Percentiles rank a stretch among this genome's conserved stretches.
phyloP scores from a whole-genome alignment of 306 rosid species.

The Casuarina glauca region DNA sequence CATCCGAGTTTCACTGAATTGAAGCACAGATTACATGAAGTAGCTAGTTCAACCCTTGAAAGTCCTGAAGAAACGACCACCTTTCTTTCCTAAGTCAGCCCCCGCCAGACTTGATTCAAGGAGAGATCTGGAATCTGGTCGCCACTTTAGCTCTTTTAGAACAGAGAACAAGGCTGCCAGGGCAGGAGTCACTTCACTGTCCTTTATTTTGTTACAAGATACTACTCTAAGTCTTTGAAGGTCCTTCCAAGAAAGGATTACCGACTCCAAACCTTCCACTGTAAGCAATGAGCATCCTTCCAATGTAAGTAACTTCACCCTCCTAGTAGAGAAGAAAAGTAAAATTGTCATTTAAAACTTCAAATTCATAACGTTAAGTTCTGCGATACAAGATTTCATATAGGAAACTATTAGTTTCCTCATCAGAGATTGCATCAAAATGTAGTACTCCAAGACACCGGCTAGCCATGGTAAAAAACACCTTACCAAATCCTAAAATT shows the following conservation, averaged over 20 bases:
- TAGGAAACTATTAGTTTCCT: background rate
- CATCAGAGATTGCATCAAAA: background rate
- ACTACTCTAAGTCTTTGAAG: slow-evolving; percentile 71
- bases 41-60: background rate
- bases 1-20: slow-evolving; percentile 7
- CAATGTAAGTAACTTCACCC: slow-evolving; percentile 59
- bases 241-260: slow-evolving; percentile 67
- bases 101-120: slow-evolving; percentile 52
- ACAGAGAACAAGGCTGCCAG: slow-evolving; percentile 58
- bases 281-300: slow-evolving; percentile 89
- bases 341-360: background rate
- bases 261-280: slow-evolving; percentile 68
- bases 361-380: slow-evolving; percentile 1
- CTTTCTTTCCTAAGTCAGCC: slow-evolving; percentile 67
- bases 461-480: background rate
- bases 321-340: slow-evolving; percentile 45
- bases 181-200: slow-evolving; percentile 61
- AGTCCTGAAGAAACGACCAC: slow-evolving; percentile 70
- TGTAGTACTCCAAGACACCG: background rate
- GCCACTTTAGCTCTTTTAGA: slow-evolving; percentile 81
- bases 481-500: background rate
- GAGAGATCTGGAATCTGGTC: slow-evolving; percentile 66
- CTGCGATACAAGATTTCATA: background rate
- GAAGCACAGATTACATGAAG: background rate
- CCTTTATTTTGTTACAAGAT: slow-evolving; percentile 77